Percentiles rank a stretch among this genome's conserved stretches.
phyloP scores from a whole-genome alignment of 2,329 filamentous ascomycete genomes.

The Cladosporium velox region DNA sequence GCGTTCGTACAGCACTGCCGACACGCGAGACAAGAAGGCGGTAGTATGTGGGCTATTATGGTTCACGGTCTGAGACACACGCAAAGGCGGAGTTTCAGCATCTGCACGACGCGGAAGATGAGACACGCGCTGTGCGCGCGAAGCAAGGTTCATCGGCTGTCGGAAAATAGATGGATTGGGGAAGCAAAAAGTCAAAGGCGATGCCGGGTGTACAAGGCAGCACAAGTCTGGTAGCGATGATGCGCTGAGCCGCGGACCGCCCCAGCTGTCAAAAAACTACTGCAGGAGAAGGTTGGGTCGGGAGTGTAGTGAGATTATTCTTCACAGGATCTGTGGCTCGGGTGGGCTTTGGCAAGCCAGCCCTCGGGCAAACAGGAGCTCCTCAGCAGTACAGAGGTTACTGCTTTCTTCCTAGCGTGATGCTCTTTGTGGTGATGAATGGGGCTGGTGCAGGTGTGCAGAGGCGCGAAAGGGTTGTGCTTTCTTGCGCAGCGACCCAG shows the following conservation, averaged over 20 bases:
- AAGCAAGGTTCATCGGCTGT: slow-evolving; percentile 6
- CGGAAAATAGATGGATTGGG: neutral
- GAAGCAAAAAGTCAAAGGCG: neutral
- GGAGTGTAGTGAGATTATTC: neutral
- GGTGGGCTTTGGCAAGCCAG: neutral
- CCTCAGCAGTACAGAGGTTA: neutral
- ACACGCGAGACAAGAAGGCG: neutral
- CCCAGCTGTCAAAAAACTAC: neutral
- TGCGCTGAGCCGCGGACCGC: neutral
- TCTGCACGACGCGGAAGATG: slow-evolving; percentile 5
- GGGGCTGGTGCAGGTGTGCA: slow-evolving; percentile 8
- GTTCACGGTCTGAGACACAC: slow-evolving; percentile 9
- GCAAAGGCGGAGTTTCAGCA: slow-evolving; percentile 8
- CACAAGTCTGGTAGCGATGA: neutral
- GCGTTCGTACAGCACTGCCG: neutral
- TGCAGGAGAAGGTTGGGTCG: neutral
- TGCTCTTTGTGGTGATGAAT: neutral
- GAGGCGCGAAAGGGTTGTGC: neutral
- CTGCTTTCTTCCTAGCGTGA: neutral
- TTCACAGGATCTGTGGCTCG: neutral
- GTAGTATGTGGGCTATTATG: neutral
- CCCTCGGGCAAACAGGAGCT: neutral
- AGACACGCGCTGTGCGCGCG: neutral
- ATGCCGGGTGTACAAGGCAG: neutral
- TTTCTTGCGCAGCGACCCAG: neutral